These are phyloP conservation scores for Osmozyma mogii DNA, from an alignment of 805 yeast species.

Conservation along the genomic window DNA sequence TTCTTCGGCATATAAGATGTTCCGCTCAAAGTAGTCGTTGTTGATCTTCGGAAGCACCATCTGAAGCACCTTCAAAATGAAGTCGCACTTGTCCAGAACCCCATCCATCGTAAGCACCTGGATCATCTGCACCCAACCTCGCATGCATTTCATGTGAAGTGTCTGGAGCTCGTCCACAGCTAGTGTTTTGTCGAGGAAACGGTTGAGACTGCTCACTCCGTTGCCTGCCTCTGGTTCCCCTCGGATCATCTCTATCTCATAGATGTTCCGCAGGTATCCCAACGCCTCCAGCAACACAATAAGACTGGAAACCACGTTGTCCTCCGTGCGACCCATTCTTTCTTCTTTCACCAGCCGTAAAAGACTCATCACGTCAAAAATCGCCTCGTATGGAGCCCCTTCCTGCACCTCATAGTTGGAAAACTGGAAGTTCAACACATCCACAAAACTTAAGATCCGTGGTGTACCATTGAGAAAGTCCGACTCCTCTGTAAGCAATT, in stretches of 20 bases:
- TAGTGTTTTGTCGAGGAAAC: constrained; percentile 9
- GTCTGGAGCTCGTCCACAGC: constrained; percentile 41
- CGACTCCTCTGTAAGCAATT: constrained; percentile 42
- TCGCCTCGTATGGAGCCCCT: no score
- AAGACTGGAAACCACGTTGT: no score
- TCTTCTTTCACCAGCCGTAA: no score
- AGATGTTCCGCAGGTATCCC: no score
- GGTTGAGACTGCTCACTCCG: no score
- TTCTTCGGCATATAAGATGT: constrained; percentile 63
- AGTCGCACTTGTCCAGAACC: constrained; percentile 28
- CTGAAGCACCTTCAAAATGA: constrained; percentile 73
- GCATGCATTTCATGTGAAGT: constrained; percentile 54
- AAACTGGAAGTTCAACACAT: constrained; percentile 49
- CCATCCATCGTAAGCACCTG: constrained; percentile 66
- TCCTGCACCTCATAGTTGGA: constrained; percentile 35
- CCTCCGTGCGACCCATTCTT: no score
- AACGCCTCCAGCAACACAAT: no score
- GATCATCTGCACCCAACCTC: constrained; percentile 77
- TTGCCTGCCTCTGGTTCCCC: no score
- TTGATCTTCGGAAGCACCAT: constrained; percentile 67
- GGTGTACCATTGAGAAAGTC: constrained; percentile 54
- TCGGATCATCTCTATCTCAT: no score
- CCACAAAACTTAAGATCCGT: constrained; percentile 60
- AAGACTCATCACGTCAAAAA: no score
- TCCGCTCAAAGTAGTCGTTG: constrained; percentile 56